These are phyloP conservation scores for Eucalyptus curtisii DNA, from an alignment of 345 rosid species.

Conservation along the genomic window DNA sequence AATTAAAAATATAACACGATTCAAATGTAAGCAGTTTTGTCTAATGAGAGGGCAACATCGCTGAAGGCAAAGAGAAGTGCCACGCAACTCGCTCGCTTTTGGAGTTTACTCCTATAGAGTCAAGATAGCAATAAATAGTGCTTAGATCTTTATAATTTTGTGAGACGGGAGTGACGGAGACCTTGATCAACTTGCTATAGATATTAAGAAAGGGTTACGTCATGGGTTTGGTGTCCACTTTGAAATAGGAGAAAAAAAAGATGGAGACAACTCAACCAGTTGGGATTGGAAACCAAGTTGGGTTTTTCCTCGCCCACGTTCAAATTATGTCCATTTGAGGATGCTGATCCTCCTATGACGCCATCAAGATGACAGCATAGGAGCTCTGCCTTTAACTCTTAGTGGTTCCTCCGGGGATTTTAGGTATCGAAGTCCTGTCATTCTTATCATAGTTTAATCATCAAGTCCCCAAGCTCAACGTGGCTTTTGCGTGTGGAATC, in stretches of 20 bases:
- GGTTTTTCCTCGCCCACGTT: not conserved
- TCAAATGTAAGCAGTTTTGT: not conserved
- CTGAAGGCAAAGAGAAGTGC: not conserved
- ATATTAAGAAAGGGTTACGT: not conserved
- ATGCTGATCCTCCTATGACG: not conserved
- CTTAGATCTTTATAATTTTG: not conserved
- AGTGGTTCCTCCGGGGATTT: not conserved
- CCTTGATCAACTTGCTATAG: not conserved
- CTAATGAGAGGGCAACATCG: not conserved
- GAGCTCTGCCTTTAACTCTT: not conserved
- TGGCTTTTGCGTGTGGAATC: not conserved
- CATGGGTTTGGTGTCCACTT: constrained; percentile 1
- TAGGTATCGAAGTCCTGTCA: not conserved
- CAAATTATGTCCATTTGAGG: not conserved
- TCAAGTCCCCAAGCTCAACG: not conserved
- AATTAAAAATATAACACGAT: not conserved
- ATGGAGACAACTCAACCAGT: not conserved
- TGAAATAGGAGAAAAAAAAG: not conserved
- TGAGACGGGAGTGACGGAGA: not conserved
- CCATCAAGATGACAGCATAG: not conserved
- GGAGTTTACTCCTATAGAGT: not conserved
- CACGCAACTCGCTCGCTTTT: not conserved
- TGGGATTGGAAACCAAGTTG: not conserved
- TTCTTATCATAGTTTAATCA: not conserved
- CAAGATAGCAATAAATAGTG: not conserved